phyloP scores from a whole-genome alignment of 352 stramenopile genomes.

The Pythium biforme region DNA sequence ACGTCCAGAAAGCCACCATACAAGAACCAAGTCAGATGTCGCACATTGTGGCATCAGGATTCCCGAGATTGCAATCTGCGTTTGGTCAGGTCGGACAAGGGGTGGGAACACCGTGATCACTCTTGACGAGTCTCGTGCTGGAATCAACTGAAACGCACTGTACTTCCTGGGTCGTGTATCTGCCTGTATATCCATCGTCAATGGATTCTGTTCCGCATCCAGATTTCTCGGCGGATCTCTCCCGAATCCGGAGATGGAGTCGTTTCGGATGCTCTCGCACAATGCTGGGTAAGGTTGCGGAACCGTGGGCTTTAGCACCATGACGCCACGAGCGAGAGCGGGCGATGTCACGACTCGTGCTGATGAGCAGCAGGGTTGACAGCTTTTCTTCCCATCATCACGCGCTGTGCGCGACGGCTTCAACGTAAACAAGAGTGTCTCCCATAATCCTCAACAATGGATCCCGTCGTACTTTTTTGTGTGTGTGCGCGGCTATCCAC shows the following conservation, averaged over 20 bases:
- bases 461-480: slow-evolving; percentile 1
- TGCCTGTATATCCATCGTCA: too few species aligned
- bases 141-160: too few species aligned
- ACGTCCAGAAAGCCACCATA: neutral
- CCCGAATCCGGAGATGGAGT: too few species aligned
- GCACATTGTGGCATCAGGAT: neutral
- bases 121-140: neutral
- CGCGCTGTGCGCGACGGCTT: neutral
- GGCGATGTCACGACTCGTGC: neutral
- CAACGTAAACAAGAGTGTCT: slow-evolving; percentile 13
- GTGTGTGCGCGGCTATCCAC: neutral
- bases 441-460: slow-evolving; percentile 5
- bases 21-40: neutral
- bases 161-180: too few species aligned
- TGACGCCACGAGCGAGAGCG: too few species aligned
- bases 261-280: too few species aligned
- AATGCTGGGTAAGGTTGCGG: too few species aligned
- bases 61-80: neutral
- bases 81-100: neutral
- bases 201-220: too few species aligned
- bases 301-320: too few species aligned
- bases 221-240: too few species aligned
- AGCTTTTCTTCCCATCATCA: slow-evolving; percentile 1
- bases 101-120: neutral
- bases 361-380: neutral